Percentiles rank a stretch among this genome's conserved stretches.
Conservation (phyloP, 108 stramenopile species). For the Poteriospumella lacustris region DNA sequence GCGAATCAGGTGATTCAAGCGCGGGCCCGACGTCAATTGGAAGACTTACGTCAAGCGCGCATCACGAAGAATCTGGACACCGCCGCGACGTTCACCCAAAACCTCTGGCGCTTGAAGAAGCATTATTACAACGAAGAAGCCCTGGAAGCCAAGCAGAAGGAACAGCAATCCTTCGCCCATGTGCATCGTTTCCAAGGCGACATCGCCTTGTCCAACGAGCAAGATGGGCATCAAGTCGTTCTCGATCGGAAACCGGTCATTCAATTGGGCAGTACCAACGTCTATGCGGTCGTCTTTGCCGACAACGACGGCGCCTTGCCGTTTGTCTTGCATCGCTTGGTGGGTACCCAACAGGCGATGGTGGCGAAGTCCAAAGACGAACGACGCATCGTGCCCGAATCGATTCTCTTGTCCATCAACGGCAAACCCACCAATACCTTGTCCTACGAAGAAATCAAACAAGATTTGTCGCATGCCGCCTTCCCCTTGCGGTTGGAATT, state of each 20-base stretch:
- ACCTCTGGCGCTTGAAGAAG: conserved; percentile 36
- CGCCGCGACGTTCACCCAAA: conserved; percentile 37
- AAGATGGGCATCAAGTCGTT: conserved; percentile 37
- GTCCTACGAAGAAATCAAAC: background rate
- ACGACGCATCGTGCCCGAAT: background rate
- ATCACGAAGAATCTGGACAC: background rate
- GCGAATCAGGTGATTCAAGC: conserved; percentile 12
- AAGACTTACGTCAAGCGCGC: conserved; percentile 22
- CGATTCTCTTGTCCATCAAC: background rate
- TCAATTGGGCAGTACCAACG: conserved; percentile 31
- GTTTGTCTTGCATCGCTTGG: background rate
- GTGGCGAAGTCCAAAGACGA: background rate
- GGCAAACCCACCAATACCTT: background rate
- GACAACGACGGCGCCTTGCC: conserved; percentile 3
- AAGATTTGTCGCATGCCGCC: background rate
- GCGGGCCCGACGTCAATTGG: background rate
- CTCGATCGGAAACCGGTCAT: conserved; percentile 37
- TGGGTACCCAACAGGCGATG: background rate
- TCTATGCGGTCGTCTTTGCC: background rate
- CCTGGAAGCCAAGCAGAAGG: conserved; percentile 34
- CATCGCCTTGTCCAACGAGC: conserved; percentile 3
- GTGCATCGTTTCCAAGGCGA: conserved; percentile 1
- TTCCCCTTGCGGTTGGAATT: background rate
- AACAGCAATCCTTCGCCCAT: conserved; percentile 37
- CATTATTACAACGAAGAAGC: conserved; percentile 38